These are phyloP conservation scores for Cyphellophora attinorum DNA, from an alignment of 2,329 filamentous ascomycete species.

Conservation along the genomic window DNA sequence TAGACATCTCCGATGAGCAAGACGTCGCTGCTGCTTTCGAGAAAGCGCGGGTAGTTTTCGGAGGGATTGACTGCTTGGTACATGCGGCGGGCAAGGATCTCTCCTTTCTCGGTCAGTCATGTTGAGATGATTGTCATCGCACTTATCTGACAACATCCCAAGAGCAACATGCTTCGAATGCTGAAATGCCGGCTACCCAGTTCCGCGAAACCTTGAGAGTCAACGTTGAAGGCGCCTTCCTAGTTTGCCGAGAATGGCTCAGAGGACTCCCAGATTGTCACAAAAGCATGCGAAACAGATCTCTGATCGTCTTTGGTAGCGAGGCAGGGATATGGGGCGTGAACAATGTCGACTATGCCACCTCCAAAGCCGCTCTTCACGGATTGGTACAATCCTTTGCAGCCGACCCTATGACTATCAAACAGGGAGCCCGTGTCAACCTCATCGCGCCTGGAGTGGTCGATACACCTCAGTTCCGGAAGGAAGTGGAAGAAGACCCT, in stretches of 20 bases:
- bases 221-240: slow-evolving; percentile 35
- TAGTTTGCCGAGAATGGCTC: slow-evolving; percentile 35
- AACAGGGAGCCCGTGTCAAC: slow-evolving; percentile 31
- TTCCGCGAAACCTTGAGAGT: slow-evolving; percentile 32
- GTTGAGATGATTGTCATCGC: not conserved
- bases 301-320: slow-evolving; percentile 35
- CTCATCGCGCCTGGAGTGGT: slow-evolving; percentile 38
- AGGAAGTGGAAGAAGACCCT: slow-evolving; percentile 30
- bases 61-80: slow-evolving; percentile 28
- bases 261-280: slow-evolving; percentile 22
- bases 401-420: slow-evolving; percentile 30
- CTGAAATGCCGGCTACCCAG: slow-evolving; percentile 30
- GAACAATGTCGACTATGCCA: slow-evolving; percentile 33
- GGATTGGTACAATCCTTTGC: slow-evolving; percentile 33
- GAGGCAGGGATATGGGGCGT: slow-evolving; percentile 37
- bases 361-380: slow-evolving; percentile 38
- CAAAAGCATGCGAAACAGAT: slow-evolving; percentile 30
- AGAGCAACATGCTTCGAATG: slow-evolving; percentile 26
- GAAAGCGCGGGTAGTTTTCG: slow-evolving; percentile 23
- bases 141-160: not conserved
- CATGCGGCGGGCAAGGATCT: slow-evolving; percentile 36
- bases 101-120: slow-evolving; percentile 24
- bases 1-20: slow-evolving; percentile 26
- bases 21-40: slow-evolving; percentile 26
- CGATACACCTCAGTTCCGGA: slow-evolving; percentile 31